Evolutionary conservation across 208 protist genomes (phyloP).

Genomic region (Naegleria gruberi): DNA sequence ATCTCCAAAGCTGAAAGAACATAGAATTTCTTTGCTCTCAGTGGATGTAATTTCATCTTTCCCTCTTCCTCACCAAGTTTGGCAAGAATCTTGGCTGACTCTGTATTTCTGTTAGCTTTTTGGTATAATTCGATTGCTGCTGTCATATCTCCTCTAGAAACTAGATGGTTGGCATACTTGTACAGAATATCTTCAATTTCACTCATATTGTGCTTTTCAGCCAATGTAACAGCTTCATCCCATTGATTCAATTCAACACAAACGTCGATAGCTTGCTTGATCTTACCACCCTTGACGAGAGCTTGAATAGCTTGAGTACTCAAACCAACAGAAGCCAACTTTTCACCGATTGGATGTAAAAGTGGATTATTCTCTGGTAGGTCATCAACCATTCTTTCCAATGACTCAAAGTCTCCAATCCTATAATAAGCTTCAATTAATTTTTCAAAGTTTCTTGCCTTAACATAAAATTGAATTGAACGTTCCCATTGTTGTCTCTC

Average conservation of each 20-base stretch:
- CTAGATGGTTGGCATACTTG: slow-evolving; percentile 69
- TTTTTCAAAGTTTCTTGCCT: slow-evolving; percentile 42
- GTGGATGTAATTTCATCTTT: slow-evolving; percentile 51
- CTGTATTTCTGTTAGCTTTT: slow-evolving; percentile 81
- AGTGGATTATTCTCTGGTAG: slow-evolving; percentile 77
- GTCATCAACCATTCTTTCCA: slow-evolving; percentile 69
- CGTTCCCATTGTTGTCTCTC: slow-evolving; percentile 76
- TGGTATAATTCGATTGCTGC: slow-evolving; percentile 90
- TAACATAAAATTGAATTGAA: slow-evolving; percentile 8
- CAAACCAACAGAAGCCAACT: slow-evolving; percentile 80
- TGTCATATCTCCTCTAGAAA: slow-evolving; percentile 68
- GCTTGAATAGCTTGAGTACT: slow-evolving; percentile 68
- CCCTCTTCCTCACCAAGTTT: slow-evolving; percentile 63
- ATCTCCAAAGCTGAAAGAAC: slow-evolving; percentile 88
- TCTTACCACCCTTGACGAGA: slow-evolving; percentile 72
- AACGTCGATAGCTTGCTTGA: slow-evolving; percentile 74
- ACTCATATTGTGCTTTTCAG: slow-evolving; percentile 73
- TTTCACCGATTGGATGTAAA: slow-evolving; percentile 65
- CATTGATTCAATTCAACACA: slow-evolving; percentile 87
- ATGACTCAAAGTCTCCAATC: slow-evolving; percentile 78
- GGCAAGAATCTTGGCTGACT: slow-evolving; percentile 81
- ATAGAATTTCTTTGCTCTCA: slow-evolving; percentile 87
- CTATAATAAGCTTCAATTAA: slow-evolving; percentile 75
- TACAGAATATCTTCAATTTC: slow-evolving; percentile 71
- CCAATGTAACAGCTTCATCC: slow-evolving; percentile 73